Base-by-base conservation (phyloP, 768 basidiomycete species). In the Omphalotus guepiniiformis region DNA sequence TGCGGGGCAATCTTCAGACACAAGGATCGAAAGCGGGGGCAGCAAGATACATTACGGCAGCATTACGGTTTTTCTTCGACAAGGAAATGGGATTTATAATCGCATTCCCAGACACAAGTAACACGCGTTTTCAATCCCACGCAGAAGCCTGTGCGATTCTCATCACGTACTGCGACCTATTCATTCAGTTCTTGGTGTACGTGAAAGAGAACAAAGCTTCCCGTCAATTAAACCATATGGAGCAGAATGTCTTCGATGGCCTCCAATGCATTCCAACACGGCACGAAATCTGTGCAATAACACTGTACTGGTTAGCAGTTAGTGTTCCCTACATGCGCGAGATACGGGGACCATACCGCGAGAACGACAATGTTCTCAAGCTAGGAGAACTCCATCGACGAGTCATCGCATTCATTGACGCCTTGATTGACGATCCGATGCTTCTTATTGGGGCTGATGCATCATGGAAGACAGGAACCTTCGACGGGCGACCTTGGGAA, bases 71-170 rank as follows among this genome's bases (percentile, higher is more conserved):
- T 1, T 60, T 52, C 40, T 39, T 58, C 32, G 47, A 54, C 28
- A 12, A 19, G 2, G 12, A 18, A 6, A 36, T 58, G 3, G 63
- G 59, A 7, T 44, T 37, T n/a, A 16, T 27, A 7, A 3, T 58
- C n/a, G 39, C 23, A 19, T 69, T 63, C 50, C 68, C 68, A 0
- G 65, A 68, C 41, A 69, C 68, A 0, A 62, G 53, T 44, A 68
- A 65, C 48, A 67, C 54, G 1, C 60, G 60, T 0, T 70, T 55
- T 42, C 57, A 63, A 37, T 64, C 61, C 1, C 53, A 67, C 38
- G 50, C 55, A 13, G 51, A 60, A 1, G 63, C 58, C 3, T 60
- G 59, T 0, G 47, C 46, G 1, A 58, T 51, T 8, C 39, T 64
- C 7, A 28, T 71, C 4, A 35, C 54, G 0, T 34, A 63, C 28